Evolutionary conservation across 805 yeast species (phyloP).

Genomic region (Candida anglica): DNA sequence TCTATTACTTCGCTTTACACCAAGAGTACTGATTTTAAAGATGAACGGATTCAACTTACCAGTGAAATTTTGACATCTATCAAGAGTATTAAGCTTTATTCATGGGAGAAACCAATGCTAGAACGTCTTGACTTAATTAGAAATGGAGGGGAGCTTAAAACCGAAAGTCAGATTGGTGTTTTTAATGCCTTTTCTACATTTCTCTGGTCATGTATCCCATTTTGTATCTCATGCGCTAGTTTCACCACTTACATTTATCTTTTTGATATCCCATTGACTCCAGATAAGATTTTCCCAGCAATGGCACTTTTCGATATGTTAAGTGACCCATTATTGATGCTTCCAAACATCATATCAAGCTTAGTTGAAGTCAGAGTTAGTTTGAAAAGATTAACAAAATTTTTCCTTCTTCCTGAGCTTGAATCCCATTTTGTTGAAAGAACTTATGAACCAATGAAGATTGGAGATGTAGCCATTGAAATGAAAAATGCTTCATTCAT

Average conservation of each 20-base stretch:
- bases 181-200: conserved; percentile 27
- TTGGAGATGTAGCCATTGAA: conserved; percentile 20
- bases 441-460: conserved; percentile 11
- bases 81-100: conserved; percentile 35
- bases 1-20: conserved; percentile 20
- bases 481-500: conserved; percentile 29
- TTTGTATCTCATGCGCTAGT: conserved; percentile 29
- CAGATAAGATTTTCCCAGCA: conserved; percentile 38
- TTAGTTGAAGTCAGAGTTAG: conserved; percentile 29
- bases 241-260: conserved; percentile 23
- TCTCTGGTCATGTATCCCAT: conserved; percentile 38
- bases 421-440: conserved; percentile 20
- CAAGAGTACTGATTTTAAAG: conserved; percentile 30
- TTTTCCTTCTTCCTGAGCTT: conserved; percentile 30
- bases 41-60: conserved; percentile 32
- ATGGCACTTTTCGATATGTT: conserved; percentile 33
- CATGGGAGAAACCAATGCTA: conserved; percentile 35
- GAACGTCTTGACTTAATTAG: conserved; percentile 26
- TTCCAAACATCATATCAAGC: conserved; percentile 27
- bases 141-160: conserved; percentile 30
- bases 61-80: conserved; percentile 35
- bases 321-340: conserved; percentile 28
- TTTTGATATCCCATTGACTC: conserved; percentile 24
- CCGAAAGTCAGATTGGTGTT: conserved; percentile 26
- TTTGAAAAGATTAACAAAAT: conserved; percentile 27